These are phyloP conservation scores for Cutaneotrichosporon cavernicola DNA, from an alignment of 1,284 basidiomycete genomes.

Conservation along the genomic window DNA sequence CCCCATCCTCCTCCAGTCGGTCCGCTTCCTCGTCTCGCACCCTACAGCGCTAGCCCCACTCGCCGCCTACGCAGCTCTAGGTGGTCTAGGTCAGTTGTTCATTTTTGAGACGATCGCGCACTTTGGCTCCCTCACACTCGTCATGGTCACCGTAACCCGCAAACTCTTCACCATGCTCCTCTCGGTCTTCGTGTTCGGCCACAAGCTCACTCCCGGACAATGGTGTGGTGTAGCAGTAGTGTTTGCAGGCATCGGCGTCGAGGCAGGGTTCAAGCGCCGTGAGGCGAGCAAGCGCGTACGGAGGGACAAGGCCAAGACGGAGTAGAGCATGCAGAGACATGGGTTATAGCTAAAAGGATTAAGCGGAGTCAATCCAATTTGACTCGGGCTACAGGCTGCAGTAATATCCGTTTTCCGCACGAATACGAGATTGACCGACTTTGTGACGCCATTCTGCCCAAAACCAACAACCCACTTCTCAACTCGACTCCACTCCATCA, in stretches of 20 bases:
- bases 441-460: neutral
- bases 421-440: neutral
- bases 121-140: slow-evolving; percentile 90
- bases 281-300: slow-evolving; percentile 38
- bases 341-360: neutral
- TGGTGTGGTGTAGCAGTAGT: slow-evolving; percentile 89
- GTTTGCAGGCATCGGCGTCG: slow-evolving; percentile 89
- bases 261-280: slow-evolving; percentile 73
- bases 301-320: slow-evolving; percentile 3
- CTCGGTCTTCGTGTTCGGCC: slow-evolving; percentile 88
- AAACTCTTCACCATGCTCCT: slow-evolving; percentile 99
- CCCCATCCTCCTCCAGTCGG: slow-evolving; percentile 67
- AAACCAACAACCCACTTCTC: neutral
- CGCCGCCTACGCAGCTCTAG: slow-evolving; percentile 81
- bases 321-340: slow-evolving; percentile 1
- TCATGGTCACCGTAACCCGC: slow-evolving; percentile 92
- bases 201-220: slow-evolving; percentile 77
- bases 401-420: neutral
- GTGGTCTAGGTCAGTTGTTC: slow-evolving; percentile 92
- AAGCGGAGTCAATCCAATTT: neutral
- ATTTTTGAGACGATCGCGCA: slow-evolving; percentile 97
- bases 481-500: neutral
- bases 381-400: neutral
- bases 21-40: slow-evolving; percentile 75
- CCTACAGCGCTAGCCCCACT: slow-evolving; percentile 76